These are phyloP conservation scores for Neonectria neomacrospora DNA, from an alignment of 2,329 filamentous ascomycete species.

Conservation along the genomic window DNA sequence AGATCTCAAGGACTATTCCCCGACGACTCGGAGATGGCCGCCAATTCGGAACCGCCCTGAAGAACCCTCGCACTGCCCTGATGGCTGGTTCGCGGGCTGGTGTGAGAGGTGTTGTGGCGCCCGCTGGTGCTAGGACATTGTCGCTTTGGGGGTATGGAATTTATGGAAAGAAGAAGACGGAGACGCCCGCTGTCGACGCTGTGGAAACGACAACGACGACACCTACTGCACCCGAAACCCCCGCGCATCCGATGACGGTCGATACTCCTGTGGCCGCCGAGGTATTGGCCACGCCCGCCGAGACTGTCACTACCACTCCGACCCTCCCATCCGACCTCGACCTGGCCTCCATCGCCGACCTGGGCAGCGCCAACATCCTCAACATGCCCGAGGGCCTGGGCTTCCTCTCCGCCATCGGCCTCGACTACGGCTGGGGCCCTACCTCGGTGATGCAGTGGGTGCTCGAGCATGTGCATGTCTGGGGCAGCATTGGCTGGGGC, in stretches of 20 bases:
- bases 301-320: conserved; percentile 33
- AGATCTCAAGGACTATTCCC: conserved; percentile 44
- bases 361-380: conserved; percentile 59
- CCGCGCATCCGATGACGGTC: conserved; percentile 31
- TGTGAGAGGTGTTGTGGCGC: conserved; percentile 36
- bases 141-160: conserved; percentile 49
- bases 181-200: conserved; percentile 35
- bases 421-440: conserved; percentile 89
- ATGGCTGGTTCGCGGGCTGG: conserved; percentile 39
- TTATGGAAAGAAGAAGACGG: conserved; percentile 45
- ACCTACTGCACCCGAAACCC: conserved; percentile 25
- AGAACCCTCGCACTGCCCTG: conserved; percentile 36
- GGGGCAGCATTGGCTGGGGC: conserved; percentile 83
- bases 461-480: conserved; percentile 86
- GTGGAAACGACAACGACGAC: conserved; percentile 35
- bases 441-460: conserved; percentile 78
- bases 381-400: conserved; percentile 80
- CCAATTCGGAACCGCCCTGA: conserved; percentile 50
- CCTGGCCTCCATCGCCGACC: conserved; percentile 48
- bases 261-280: conserved; percentile 23
- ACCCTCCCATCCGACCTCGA: conserved; percentile 47
- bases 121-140: conserved; percentile 47
- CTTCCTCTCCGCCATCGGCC: conserved; percentile 82
- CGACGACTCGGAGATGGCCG: conserved; percentile 49
- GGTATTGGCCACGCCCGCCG: conserved; percentile 34